A percentile compares a stretch with the other conserved stretches of the same genome.
These are phyloP conservation scores for Nakaseomyces sp. DNA, from an alignment of 1,139 yeast species.

Conservation along the genomic window DNA sequence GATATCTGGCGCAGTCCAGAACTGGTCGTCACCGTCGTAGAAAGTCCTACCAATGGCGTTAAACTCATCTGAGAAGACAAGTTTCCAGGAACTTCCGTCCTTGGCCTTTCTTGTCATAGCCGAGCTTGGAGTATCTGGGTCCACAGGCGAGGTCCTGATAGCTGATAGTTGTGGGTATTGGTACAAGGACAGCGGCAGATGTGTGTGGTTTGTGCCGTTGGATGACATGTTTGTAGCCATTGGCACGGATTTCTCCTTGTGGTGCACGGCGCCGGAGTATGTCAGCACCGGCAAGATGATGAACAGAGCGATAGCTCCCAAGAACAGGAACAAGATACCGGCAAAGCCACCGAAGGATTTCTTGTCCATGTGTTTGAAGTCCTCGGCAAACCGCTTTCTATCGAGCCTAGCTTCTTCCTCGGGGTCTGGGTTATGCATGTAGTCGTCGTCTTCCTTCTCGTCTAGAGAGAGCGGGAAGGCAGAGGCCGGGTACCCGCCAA, in stretches of 20 bases:
- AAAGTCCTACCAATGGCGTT: conserved; percentile 76
- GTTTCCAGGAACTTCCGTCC: conserved; percentile 56
- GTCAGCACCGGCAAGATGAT: conserved; percentile 68
- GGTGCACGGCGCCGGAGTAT: conserved; percentile 51
- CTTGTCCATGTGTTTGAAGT: conserved; percentile 51
- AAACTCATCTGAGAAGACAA: conserved; percentile 79
- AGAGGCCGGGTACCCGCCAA: conserved; percentile 90
- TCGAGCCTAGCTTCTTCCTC: conserved; percentile 76
- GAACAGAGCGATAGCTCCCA: conserved; percentile 59
- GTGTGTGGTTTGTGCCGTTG: conserved; percentile 10
- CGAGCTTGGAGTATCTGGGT: conserved; percentile 65
- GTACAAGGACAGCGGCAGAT: conserved; percentile 46
- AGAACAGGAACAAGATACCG: conserved; percentile 47
- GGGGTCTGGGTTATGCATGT: conserved; percentile 88
- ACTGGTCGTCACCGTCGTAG: conserved; percentile 77
- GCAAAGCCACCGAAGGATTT: conserved; percentile 49
- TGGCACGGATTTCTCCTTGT: conserved; percentile 24
- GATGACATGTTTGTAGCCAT: background rate
- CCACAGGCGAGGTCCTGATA: conserved; percentile 54
- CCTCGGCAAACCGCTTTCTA: conserved; percentile 49
- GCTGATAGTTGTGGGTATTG: conserved; percentile 53
- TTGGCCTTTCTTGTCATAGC: conserved; percentile 41
- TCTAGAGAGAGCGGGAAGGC: conserved; percentile 79
- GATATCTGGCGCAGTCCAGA: conserved; percentile 67
- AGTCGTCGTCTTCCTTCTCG: conserved; percentile 88